These are phyloP conservation scores for Marasmius fiardii DNA, from an alignment of 1,284 basidiomycete species.

Conservation along the genomic window DNA sequence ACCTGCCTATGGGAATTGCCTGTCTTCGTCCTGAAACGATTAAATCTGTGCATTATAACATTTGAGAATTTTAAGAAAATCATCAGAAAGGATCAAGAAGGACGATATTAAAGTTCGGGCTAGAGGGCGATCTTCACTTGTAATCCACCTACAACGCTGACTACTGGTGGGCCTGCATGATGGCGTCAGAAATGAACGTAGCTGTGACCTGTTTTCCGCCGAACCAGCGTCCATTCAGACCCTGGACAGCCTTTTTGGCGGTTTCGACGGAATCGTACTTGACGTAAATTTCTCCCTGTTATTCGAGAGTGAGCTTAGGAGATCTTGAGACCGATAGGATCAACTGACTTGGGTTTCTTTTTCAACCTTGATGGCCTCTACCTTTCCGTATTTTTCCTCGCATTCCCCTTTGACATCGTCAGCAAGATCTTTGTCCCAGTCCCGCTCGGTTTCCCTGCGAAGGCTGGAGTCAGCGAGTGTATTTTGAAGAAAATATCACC, in stretches of 20 bases:
- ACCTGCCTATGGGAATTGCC: constrained; percentile 5
- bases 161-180: constrained; percentile 88
- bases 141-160: constrained; percentile 1
- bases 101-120: constrained; percentile 18
- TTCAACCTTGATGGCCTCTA: constrained; percentile 89
- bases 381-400: constrained; percentile 85
- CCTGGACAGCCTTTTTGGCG: constrained; percentile 82
- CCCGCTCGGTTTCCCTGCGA: constrained; percentile 85
- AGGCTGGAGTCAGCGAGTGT: constrained; percentile 5
- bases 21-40: constrained; percentile 1
- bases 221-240: constrained; percentile 94
- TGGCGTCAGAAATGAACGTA: constrained; percentile 84
- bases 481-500: constrained; percentile 24
- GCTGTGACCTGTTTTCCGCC: constrained; percentile 87
- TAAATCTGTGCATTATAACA: not conserved
- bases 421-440: constrained; percentile 95
- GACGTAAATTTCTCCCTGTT: constrained; percentile 96
- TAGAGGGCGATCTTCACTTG: constrained; percentile 7
- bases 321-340: not conserved
- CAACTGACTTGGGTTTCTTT: constrained; percentile 82
- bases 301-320: constrained; percentile 11
- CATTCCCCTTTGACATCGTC: constrained; percentile 97
- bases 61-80: constrained; percentile 3
- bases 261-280: constrained; percentile 81
- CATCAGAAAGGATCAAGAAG: constrained; percentile 15